phyloP scores from a whole-genome alignment of 1,139 yeast species.

The Hansenula sp. region DNA sequence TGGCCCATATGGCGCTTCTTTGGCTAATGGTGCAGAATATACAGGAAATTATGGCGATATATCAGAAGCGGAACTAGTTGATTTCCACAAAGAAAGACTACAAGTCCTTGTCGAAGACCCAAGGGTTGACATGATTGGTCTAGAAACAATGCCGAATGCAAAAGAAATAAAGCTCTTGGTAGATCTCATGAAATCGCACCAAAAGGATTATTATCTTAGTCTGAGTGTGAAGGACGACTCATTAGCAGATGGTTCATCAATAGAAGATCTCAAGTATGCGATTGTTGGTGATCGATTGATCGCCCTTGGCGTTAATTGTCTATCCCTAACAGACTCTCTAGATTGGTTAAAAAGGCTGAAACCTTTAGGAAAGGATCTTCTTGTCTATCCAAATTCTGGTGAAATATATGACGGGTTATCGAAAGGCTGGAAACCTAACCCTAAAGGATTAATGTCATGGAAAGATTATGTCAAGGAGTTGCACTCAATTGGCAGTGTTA shows the following conservation, averaged over 20 bases:
- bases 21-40: slow-evolving; percentile 66
- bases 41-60: slow-evolving; percentile 49
- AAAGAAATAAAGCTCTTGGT: slow-evolving; percentile 41
- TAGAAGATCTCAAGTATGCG: slow-evolving; percentile 19
- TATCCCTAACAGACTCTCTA: slow-evolving; percentile 29
- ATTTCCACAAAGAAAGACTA: slow-evolving; percentile 49
- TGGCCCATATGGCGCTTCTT: slow-evolving; percentile 72
- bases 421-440: slow-evolving; percentile 16
- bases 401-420: slow-evolving; percentile 39
- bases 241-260: slow-evolving; percentile 39
- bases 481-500: slow-evolving; percentile 27
- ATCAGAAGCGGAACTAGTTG: slow-evolving; percentile 28
- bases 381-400: slow-evolving; percentile 58
- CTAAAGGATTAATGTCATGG: slow-evolving; percentile 16
- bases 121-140: slow-evolving; percentile 48
- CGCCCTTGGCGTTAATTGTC: slow-evolving; percentile 44
- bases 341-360: slow-evolving; percentile 19
- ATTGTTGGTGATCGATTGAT: slow-evolving; percentile 16
- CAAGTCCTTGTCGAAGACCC: slow-evolving; percentile 32
- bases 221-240: slow-evolving; percentile 31
- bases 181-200: slow-evolving; percentile 20
- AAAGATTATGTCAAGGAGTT: slow-evolving; percentile 30
- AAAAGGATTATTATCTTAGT: slow-evolving; percentile 30
- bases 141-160: slow-evolving; percentile 64
- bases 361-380: slow-evolving; percentile 20